Conservation (phyloP, 305 asterid genomes). For the Fraxinus sp. region DNA sequence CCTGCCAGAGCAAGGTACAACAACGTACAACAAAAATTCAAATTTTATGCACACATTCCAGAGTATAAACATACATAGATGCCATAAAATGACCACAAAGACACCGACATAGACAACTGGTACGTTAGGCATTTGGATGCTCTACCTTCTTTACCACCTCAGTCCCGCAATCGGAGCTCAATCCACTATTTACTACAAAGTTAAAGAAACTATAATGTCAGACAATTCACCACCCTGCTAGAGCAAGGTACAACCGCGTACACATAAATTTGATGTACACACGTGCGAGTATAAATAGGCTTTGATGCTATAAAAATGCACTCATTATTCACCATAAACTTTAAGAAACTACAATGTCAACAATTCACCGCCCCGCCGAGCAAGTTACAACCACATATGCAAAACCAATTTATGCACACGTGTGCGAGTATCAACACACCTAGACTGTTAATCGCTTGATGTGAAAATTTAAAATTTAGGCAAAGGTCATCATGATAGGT, state of each 20-base stretch:
- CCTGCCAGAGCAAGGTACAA: background rate
- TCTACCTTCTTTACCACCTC: background rate
- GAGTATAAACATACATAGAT: background rate
- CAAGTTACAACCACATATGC: background rate
- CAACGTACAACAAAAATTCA: background rate
- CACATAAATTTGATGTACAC: background rate
- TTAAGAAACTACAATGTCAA: background rate
- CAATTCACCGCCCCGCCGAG: background rate
- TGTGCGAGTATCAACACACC: background rate
- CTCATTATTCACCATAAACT: background rate
- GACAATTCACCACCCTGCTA: background rate
- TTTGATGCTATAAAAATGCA: background rate
- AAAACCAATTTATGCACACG: background rate
- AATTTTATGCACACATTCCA: background rate
- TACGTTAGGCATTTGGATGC: background rate
- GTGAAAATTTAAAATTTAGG: background rate
- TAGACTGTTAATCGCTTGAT: background rate
- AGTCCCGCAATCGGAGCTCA: background rate
- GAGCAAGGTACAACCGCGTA: background rate
- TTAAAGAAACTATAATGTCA: background rate
- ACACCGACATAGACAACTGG: background rate
- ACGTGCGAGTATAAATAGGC: background rate
- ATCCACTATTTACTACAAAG: background rate
- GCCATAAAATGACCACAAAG: background rate
- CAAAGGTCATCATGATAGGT: background rate